Evolutionary conservation across 148 eudicot species (phyloP).

Genomic region (Fagopyrum esculentum): DNA sequence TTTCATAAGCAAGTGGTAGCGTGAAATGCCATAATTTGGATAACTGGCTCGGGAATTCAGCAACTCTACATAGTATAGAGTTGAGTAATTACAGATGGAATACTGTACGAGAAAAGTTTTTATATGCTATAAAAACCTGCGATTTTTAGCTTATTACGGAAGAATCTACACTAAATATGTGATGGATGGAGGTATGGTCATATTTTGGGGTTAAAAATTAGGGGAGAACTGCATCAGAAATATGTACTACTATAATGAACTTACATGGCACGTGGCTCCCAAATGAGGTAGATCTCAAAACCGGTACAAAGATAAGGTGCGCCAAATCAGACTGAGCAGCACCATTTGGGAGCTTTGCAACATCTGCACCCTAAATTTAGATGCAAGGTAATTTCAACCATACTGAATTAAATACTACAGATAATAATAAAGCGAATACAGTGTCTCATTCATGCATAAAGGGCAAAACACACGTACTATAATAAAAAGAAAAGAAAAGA

Average conservation of each 20-base stretch:
- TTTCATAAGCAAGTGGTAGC: not conserved
- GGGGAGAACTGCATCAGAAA: not conserved
- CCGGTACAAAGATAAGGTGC: slow-evolving; percentile 93
- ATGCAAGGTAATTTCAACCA: not conserved
- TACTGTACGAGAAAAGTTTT: not conserved
- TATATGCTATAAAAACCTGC: not conserved
- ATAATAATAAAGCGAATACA: not conserved
- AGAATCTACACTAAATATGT: not conserved
- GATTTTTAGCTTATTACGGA: not conserved
- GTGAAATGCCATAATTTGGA: not conserved
- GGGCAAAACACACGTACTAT: not conserved
- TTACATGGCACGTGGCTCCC: slow-evolving; percentile 97
- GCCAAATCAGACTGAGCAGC: slow-evolving; percentile 26
- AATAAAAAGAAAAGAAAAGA: not conserved
- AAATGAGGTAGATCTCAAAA: slow-evolving; percentile 74
- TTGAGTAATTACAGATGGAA: not conserved
- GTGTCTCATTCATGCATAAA: not conserved
- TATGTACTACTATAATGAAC: slow-evolving; percentile 14
- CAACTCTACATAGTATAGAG: not conserved
- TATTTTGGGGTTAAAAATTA: not conserved
- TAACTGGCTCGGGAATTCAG: not conserved
- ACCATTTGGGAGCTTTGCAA: slow-evolving; percentile 19
- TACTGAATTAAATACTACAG: not conserved
- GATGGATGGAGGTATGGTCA: not conserved
- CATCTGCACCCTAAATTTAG: slow-evolving; percentile 35